Percentiles rank a stretch among this genome's conserved stretches.
Conservation (phyloP, 805 yeast species). For the Millerago galiae region DNA sequence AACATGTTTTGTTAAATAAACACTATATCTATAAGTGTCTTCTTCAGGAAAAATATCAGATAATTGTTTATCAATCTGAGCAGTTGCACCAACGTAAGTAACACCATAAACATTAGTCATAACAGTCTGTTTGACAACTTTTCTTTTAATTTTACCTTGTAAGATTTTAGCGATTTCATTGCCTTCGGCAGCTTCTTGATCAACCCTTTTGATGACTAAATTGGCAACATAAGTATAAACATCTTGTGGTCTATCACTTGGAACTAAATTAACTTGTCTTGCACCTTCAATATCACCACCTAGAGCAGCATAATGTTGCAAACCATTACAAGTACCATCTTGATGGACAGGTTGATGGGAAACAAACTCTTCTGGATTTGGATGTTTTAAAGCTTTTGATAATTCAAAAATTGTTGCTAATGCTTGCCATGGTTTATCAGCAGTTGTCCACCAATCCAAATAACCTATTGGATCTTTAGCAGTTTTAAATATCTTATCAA, state of each 20-base stretch:
- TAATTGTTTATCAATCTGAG: constrained; percentile 78
- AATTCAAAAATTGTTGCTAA: constrained; percentile 65
- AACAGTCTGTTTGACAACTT: constrained; percentile 92
- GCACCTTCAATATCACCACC: constrained; percentile 88
- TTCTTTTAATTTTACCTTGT: constrained; percentile 64
- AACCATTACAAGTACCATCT: constrained; percentile 83
- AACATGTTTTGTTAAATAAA: constrained; percentile 71
- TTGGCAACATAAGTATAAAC: constrained; percentile 68
- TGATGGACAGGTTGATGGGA: constrained; percentile 79
- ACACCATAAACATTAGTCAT: constrained; percentile 99
- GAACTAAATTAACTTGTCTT: constrained; percentile 65
- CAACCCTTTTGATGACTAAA: constrained; percentile 50
- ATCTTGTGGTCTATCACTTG: constrained; percentile 69
- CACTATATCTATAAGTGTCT: constrained; percentile 41
- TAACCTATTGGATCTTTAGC: constrained; percentile 58
- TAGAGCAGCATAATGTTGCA: constrained; percentile 81
- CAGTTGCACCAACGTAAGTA: constrained; percentile 86
- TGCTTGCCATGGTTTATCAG: constrained; percentile 83
- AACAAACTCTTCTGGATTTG: constrained; percentile 57
- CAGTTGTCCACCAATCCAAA: constrained; percentile 60
- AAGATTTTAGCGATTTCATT: constrained; percentile 40
- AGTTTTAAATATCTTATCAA: constrained; percentile 47
- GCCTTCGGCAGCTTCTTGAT: constrained; percentile 46
- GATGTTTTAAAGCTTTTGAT: constrained; percentile 50
- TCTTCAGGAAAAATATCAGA: constrained; percentile 49